Conservation (phyloP, 2,329 filamentous ascomycete genomes). For the Pestalotiopsis fici region DNA sequence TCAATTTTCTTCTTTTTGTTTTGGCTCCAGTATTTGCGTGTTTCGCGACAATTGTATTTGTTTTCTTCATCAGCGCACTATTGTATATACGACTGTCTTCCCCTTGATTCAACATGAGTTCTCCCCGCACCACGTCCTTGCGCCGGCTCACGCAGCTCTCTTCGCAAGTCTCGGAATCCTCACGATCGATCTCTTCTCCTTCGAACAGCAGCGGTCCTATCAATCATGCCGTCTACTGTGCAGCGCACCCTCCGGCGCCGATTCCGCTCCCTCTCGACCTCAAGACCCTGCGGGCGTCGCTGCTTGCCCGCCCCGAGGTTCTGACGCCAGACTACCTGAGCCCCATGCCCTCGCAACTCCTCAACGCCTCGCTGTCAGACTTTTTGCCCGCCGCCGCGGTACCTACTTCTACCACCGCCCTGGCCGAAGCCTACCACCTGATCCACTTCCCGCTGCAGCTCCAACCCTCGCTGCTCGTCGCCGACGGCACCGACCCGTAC, state of each 20-base stretch:
- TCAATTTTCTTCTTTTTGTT: neutral
- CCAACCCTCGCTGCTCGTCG: constrained; percentile 61
- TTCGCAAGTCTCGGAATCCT: neutral
- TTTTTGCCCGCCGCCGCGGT: constrained; percentile 41
- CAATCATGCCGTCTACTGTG: constrained; percentile 3
- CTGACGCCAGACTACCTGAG: constrained; percentile 38
- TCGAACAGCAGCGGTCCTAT: neutral
- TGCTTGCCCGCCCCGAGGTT: constrained; percentile 24
- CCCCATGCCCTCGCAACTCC: constrained; percentile 64
- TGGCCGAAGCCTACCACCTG: constrained; percentile 76
- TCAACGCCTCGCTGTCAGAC: constrained; percentile 62
- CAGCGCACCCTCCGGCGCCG: neutral
- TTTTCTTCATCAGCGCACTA: neutral
- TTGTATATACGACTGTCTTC: neutral
- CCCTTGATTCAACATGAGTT: neutral
- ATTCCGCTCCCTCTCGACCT: constrained; percentile 13
- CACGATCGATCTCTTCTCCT: neutral
- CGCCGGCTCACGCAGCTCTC: constrained; percentile 6
- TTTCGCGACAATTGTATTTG: neutral
- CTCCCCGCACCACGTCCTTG: constrained; percentile 2
- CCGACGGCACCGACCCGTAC: constrained; percentile 82
- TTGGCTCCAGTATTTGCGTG: neutral
- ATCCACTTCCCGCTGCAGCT: constrained; percentile 82
- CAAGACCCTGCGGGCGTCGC: constrained; percentile 20
- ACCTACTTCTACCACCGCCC: constrained; percentile 16